A percentile compares a stretch with the other conserved stretches of the same genome.
These are phyloP conservation scores for Colletotrichum truncatum DNA, from an alignment of 2,329 filamentous ascomycete genomes.

Conservation along the genomic window DNA sequence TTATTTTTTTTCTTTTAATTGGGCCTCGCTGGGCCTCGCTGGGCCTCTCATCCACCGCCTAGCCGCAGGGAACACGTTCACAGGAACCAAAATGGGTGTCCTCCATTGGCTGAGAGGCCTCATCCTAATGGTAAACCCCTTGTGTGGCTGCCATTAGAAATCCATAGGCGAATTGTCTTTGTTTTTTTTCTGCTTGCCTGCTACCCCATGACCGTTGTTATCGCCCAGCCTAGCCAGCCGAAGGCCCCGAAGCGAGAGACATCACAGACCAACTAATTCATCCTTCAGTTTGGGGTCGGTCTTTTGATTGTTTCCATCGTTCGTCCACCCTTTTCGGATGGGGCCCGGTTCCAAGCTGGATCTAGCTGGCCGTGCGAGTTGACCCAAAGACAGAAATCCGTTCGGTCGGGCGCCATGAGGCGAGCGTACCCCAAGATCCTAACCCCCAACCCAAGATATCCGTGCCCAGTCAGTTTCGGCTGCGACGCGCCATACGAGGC, in stretches of 20 bases:
- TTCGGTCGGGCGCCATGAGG: slow-evolving; percentile 17
- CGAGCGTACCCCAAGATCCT: slow-evolving; percentile 9
- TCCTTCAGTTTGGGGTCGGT: background rate
- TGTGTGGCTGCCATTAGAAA: background rate
- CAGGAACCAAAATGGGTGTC: background rate
- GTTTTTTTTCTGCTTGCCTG: background rate
- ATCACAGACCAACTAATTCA: background rate
- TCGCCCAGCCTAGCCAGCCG: slow-evolving; percentile 3
- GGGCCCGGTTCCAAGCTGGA: slow-evolving; percentile 1
- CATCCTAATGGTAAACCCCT: background rate
- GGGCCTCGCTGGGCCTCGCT: background rate
- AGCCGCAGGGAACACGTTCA: slow-evolving; percentile 20
- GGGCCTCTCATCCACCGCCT: slow-evolving; percentile 5
- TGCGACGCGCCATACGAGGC: background rate
- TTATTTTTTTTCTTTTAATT: background rate
- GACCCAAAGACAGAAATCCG: background rate
- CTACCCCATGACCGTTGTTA: background rate
- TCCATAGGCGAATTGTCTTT: background rate
- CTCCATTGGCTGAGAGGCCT: slow-evolving; percentile 16
- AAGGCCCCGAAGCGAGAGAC: background rate
- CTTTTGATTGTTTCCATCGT: background rate
- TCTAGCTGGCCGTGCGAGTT: background rate
- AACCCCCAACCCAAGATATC: slow-evolving; percentile 6
- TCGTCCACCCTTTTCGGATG: background rate
- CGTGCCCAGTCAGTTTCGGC: background rate